These are phyloP conservation scores for Dryas integrifolia DNA, from an alignment of 331 rosid species.

Conservation along the genomic window DNA sequence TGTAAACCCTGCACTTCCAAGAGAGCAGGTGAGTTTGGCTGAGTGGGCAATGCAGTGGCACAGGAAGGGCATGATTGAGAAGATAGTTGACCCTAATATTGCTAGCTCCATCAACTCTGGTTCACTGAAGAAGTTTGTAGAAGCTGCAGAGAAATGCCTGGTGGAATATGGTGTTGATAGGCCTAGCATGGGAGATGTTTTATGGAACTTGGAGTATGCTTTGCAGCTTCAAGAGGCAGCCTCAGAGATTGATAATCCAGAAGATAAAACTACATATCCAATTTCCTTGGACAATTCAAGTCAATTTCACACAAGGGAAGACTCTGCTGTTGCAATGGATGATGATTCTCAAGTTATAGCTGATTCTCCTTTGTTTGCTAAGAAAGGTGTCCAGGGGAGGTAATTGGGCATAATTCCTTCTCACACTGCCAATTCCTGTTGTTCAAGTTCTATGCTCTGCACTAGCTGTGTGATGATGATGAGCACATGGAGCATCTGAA, in stretches of 20 bases:
- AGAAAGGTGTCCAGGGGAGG: slow-evolving; percentile 45
- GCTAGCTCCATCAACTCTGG: slow-evolving; percentile 29
- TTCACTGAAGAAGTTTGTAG: slow-evolving; percentile 49
- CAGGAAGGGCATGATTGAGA: slow-evolving; percentile 43
- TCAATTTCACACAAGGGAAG: slow-evolving; percentile 14
- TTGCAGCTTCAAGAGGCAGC: slow-evolving; percentile 54
- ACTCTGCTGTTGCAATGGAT: slow-evolving; percentile 13
- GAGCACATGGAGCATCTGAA: too few relatives aligned
- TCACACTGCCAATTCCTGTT: background rate
- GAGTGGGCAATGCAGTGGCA: slow-evolving; percentile 67
- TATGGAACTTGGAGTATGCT: slow-evolving; percentile 80
- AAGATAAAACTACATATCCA: slow-evolving; percentile 25
- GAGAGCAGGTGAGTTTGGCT: slow-evolving; percentile 70
- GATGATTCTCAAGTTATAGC: slow-evolving; percentile 28
- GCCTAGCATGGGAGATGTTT: slow-evolving; percentile 80
- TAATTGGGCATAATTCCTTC: background rate
- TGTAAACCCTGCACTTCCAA: slow-evolving; percentile 46
- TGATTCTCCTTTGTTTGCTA: slow-evolving; percentile 43
- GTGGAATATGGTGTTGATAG: slow-evolving; percentile 63
- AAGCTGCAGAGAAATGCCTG: slow-evolving; percentile 67
- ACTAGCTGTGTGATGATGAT: slow-evolving; percentile 1
- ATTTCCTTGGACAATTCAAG: slow-evolving; percentile 21
- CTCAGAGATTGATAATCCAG: slow-evolving; percentile 28
- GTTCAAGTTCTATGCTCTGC: background rate
- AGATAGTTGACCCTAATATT: slow-evolving; percentile 51